These are phyloP conservation scores for Chalaropsis ovoidea DNA, from an alignment of 2,329 filamentous ascomycete species.

Conservation along the genomic window DNA sequence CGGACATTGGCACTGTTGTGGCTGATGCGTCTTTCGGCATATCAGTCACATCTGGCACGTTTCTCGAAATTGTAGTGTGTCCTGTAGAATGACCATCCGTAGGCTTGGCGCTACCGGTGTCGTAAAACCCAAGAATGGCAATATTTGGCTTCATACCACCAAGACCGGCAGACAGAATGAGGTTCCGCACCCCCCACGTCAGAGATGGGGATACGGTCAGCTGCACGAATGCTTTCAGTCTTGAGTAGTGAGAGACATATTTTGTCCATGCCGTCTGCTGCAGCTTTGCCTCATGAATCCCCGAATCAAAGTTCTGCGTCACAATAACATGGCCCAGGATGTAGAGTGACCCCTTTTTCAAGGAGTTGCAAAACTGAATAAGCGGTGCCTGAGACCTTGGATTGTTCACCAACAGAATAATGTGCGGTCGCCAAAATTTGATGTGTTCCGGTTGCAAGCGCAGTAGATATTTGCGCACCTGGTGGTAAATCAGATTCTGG, in stretches of 20 bases:
- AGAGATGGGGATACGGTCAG: conserved; percentile 71
- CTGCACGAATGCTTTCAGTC: conserved; percentile 83
- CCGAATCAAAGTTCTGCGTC: conserved; percentile 66
- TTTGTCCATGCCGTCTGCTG: conserved; percentile 78
- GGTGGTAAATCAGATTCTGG: conserved; percentile 74
- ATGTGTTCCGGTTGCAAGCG: conserved; percentile 80
- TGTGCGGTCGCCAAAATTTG: conserved; percentile 87
- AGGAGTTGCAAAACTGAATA: conserved; percentile 81
- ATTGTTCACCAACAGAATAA: conserved; percentile 73
- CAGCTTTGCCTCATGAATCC: conserved; percentile 68
- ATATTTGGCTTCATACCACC: conserved; percentile 87
- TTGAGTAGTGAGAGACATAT: conserved; percentile 70
- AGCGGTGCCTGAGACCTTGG: conserved; percentile 71
- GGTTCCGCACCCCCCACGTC: conserved; percentile 75
- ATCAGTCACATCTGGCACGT: background rate
- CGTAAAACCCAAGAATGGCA: conserved; percentile 69
- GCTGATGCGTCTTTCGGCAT: background rate
- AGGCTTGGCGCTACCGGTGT: conserved; percentile 56
- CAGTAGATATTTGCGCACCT: conserved; percentile 78
- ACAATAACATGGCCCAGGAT: conserved; percentile 83
- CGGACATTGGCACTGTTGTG: background rate
- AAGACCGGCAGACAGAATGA: conserved; percentile 69
- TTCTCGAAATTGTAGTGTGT: background rate
- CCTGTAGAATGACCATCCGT: background rate
- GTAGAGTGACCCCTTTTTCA: conserved; percentile 80